Evolutionary conservation across 2,329 filamentous ascomycete species (phyloP).

Genomic region (Fusarium chuoi): DNA sequence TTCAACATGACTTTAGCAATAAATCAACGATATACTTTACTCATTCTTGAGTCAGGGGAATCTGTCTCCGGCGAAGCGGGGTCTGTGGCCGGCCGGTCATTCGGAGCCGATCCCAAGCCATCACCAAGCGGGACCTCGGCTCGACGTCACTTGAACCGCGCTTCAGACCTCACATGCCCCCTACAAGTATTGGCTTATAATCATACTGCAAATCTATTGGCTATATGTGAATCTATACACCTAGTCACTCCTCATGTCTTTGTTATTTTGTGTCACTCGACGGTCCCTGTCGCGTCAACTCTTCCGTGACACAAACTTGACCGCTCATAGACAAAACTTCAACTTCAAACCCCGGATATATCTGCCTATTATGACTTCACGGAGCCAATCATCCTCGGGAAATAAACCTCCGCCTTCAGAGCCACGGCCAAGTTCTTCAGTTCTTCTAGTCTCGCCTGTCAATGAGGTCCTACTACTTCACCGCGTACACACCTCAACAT

Average conservation of each 20-base stretch:
- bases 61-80: background rate
- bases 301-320: background rate
- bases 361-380: conserved; percentile 25
- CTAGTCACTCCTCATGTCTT: conserved; percentile 25
- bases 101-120: conserved; percentile 28
- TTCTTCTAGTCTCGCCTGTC: conserved; percentile 84
- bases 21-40: background rate
- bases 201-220: conserved; percentile 4
- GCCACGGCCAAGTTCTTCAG: conserved; percentile 76
- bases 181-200: background rate
- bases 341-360: conserved; percentile 1
- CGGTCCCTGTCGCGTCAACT: conserved; percentile 17
- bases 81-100: background rate
- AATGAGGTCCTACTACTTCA: conserved; percentile 92
- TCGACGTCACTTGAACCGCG: conserved; percentile 27
- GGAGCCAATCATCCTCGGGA: conserved; percentile 14
- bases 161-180: conserved; percentile 32
- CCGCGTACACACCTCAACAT: conserved; percentile 81
- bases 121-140: conserved; percentile 39
- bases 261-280: conserved; percentile 17
- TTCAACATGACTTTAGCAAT: background rate
- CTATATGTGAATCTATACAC: background rate
- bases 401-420: conserved; percentile 46
- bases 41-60: background rate
- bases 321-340: conserved; percentile 13